A percentile compares a stretch with the other conserved stretches of the same genome.
phyloP scores from a whole-genome alignment of 2,329 filamentous ascomycete species.

The Fusarium heterosporum region DNA sequence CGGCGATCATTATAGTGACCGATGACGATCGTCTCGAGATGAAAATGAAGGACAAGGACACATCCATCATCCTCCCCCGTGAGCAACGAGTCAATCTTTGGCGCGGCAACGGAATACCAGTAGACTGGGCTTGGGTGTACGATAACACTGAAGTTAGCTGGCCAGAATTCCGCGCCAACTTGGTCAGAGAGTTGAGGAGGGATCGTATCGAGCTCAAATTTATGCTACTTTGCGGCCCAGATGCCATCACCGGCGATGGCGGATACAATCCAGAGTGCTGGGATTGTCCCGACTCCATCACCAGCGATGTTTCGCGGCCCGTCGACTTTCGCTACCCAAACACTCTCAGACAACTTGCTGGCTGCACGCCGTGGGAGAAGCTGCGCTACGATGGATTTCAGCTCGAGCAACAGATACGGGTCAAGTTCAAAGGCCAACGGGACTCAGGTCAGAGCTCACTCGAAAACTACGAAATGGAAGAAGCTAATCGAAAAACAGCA shows the following conservation, averaged over 20 bases:
- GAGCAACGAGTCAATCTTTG: conserved; percentile 46
- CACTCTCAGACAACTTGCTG: conserved; percentile 40
- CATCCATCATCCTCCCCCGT: conserved; percentile 30
- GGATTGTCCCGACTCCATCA: conserved; percentile 43
- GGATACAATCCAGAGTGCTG: conserved; percentile 35
- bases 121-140: conserved; percentile 47
- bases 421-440: conserved; percentile 1
- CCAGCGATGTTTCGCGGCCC: conserved; percentile 42
- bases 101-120: conserved; percentile 24
- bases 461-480: fast-evolving
- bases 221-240: conserved; percentile 43
- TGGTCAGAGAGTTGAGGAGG: conserved; percentile 14
- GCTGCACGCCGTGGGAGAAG: conserved; percentile 37
- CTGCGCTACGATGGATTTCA: conserved; percentile 2
- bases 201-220: conserved; percentile 40
- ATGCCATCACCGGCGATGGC: conserved; percentile 31
- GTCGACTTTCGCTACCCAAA: conserved; percentile 45
- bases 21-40: conserved; percentile 41
- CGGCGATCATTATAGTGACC: conserved; percentile 48
- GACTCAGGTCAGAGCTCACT: conserved; percentile 6
- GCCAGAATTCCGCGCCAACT: conserved; percentile 15
- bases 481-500: background rate
- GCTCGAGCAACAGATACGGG: conserved; percentile 27
- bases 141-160: conserved; percentile 33
- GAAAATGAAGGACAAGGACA: conserved; percentile 37